Conservation (phyloP, 768 basidiomycete species). For the Suillus fuscotomentosus region DNA sequence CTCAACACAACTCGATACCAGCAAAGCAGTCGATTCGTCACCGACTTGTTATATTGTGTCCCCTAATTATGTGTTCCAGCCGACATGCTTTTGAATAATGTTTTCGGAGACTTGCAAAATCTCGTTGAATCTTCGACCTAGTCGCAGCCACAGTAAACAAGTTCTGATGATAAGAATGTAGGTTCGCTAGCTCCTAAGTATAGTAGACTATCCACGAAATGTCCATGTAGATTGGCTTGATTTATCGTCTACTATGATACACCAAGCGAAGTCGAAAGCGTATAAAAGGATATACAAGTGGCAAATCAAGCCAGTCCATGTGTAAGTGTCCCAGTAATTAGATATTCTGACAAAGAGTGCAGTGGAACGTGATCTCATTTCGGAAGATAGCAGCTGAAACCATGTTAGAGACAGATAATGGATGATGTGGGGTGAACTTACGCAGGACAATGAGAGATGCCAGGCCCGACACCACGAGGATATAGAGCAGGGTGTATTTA, state of each 20-base stretch:
- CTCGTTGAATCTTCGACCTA: not conserved
- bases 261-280: slow-evolving; percentile 19
- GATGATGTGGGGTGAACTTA: slow-evolving; percentile 41
- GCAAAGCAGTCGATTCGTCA: not conserved
- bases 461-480: slow-evolving; percentile 70
- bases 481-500: slow-evolving; percentile 85
- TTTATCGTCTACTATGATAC: slow-evolving; percentile 27
- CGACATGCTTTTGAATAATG: not conserved
- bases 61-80: not conserved
- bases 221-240: slow-evolving; percentile 13
- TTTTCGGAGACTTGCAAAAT: not conserved
- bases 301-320: slow-evolving; percentile 13
- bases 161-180: not conserved
- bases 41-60: not conserved
- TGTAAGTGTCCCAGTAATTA: slow-evolving; percentile 44
- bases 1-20: not conserved
- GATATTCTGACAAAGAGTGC: slow-evolving; percentile 83
- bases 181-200: not conserved
- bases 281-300: slow-evolving; percentile 23
- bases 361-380: slow-evolving; percentile 71
- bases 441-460: slow-evolving; percentile 82
- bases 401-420: slow-evolving; percentile 14
- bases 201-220: not conserved
- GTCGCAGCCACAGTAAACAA: not conserved
- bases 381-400: slow-evolving; percentile 76